These are phyloP conservation scores for Schizothecium vesticola DNA, from an alignment of 495 filamentous ascomycete species.

Conservation along the genomic window DNA sequence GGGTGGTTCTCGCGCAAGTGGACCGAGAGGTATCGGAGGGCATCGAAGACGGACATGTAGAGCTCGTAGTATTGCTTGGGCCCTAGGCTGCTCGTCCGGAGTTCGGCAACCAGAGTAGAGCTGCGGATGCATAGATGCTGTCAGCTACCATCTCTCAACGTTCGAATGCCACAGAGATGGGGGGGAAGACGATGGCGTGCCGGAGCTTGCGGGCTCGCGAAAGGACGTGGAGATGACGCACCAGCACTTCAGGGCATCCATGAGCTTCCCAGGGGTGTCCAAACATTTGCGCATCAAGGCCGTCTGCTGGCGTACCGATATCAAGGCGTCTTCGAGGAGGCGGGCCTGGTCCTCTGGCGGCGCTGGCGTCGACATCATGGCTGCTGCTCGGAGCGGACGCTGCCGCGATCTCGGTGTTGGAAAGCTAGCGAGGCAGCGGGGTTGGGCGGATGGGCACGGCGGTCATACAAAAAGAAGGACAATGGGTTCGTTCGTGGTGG, in stretches of 20 bases:
- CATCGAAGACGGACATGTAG: slow-evolving; percentile 99
- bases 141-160: neutral
- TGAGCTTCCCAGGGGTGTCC: slow-evolving; percentile 95
- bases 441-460: neutral
- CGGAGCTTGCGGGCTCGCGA: neutral
- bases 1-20: slow-evolving; percentile 97
- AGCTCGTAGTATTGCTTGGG: slow-evolving; percentile 99
- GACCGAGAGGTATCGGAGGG: slow-evolving; percentile 89
- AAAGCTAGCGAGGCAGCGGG: neutral
- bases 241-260: slow-evolving; percentile 99
- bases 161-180: neutral
- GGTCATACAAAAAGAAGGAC: neutral
- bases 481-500: neutral
- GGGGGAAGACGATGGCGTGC: neutral
- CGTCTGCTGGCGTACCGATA: slow-evolving; percentile 93
- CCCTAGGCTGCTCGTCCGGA: slow-evolving; percentile 89
- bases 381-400: neutral
- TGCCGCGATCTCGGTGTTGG: neutral
- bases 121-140: slow-evolving; percentile 39
- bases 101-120: slow-evolving; percentile 93
- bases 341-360: slow-evolving; percentile 85
- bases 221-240: slow-evolving; percentile 38
- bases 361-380: slow-evolving; percentile 54
- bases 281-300: slow-evolving; percentile 94
- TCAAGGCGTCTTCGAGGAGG: slow-evolving; percentile 92